These are phyloP conservation scores for Pueraria montana DNA, from an alignment of 306 rosid genomes.

Conservation along the genomic window DNA sequence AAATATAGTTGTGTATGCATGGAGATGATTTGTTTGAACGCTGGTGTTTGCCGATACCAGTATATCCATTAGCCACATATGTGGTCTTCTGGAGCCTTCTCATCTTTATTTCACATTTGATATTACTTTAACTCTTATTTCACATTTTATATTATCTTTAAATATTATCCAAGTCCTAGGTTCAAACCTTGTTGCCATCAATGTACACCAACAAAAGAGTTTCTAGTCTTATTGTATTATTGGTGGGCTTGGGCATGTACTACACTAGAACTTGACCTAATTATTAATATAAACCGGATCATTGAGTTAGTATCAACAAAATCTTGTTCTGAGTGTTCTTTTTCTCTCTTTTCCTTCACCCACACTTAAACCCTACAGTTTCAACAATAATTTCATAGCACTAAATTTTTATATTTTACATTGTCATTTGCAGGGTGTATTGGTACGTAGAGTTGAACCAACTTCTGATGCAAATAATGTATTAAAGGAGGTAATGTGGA, in stretches of 20 bases:
- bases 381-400: slow-evolving; percentile 25
- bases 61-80: slow-evolving; percentile 7
- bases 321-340: background rate
- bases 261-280: background rate
- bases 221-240: background rate
- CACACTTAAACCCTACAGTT: background rate
- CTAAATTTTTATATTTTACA: slow-evolving; percentile 43
- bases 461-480: slow-evolving; percentile 91
- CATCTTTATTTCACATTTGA: slow-evolving; percentile 13
- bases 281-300: background rate
- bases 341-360: background rate
- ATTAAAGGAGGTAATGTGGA: slow-evolving; percentile 77
- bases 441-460: slow-evolving; percentile 95
- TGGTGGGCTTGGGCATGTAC: background rate
- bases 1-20: slow-evolving; percentile 11
- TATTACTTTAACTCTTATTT: slow-evolving; percentile 6
- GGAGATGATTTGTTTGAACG: slow-evolving; percentile 29
- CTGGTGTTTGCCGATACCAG: slow-evolving; percentile 19
- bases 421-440: slow-evolving; percentile 76
- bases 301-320: background rate
- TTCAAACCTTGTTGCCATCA: too few species aligned
- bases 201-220: too few species aligned
- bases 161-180: background rate
- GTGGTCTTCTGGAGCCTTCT: background rate
- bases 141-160: background rate